phyloP scores from a whole-genome alignment of 257 asterid genomes.

The Perilla frutescens region DNA sequence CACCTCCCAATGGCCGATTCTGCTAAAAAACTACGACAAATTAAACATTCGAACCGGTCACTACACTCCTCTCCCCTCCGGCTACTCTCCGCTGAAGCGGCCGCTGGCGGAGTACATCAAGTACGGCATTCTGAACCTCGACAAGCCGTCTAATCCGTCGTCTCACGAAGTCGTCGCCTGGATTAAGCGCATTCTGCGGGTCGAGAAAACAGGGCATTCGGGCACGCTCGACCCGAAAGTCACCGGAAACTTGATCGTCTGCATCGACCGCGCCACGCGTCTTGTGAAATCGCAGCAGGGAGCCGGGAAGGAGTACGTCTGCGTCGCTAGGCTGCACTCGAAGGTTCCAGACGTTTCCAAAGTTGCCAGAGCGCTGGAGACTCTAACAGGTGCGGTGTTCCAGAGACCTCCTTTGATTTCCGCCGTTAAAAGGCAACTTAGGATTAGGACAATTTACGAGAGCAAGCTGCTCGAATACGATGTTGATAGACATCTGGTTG shows the following conservation, averaged over 20 bases:
- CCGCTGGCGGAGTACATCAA: constrained; percentile 78
- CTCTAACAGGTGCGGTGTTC: constrained; percentile 89
- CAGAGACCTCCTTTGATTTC: constrained; percentile 95
- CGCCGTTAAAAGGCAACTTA: constrained; percentile 91
- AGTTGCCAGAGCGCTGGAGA: constrained; percentile 85
- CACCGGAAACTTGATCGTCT: constrained; percentile 89
- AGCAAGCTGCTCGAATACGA: constrained; percentile 93
- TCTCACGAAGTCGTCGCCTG: constrained; percentile 98
- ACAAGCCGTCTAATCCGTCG: constrained; percentile 90
- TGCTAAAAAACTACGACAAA: constrained; percentile 82
- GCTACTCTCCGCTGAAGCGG: constrained; percentile 84
- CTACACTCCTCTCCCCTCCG: constrained; percentile 91
- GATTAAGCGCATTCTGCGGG: constrained; percentile 85
- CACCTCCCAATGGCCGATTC: constrained; percentile 94
- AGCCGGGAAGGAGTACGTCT: constrained; percentile 93
- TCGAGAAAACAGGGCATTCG: constrained; percentile 94
- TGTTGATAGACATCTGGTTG: constrained; percentile 74
- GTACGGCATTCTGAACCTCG: constrained; percentile 82
- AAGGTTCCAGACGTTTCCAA: constrained; percentile 73
- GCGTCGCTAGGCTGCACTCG: constrained; percentile 84
- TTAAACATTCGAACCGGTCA: constrained; percentile 90
- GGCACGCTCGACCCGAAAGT: constrained; percentile 96
- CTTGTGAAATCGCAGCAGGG: constrained; percentile 96
- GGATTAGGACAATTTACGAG: constrained; percentile 90
- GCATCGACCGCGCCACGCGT: constrained; percentile 92